Percentiles rank a stretch among this genome's conserved stretches.
phyloP scores from a whole-genome alignment of 345 rosid species.

The Citrus australasica region DNA sequence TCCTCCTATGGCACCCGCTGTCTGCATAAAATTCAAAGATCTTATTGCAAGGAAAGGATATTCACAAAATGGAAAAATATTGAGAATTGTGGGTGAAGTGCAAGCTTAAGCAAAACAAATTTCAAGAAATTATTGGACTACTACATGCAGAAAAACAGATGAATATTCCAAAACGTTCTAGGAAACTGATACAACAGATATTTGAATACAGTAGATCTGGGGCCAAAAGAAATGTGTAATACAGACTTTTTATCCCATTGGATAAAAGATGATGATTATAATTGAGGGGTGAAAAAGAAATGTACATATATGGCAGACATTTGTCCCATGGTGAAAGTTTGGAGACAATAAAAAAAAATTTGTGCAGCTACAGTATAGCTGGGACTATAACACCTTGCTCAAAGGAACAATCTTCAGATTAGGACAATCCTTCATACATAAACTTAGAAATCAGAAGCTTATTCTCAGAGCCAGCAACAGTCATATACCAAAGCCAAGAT shows the following conservation, averaged over 20 bases:
- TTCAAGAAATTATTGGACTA: background rate
- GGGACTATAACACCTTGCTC: background rate
- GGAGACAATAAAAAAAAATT: background rate
- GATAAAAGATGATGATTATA: background rate
- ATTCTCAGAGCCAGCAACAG: background rate
- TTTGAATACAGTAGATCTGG: background rate
- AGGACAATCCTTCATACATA: background rate
- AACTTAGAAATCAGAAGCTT: constrained; percentile 2
- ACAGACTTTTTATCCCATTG: background rate
- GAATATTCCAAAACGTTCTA: background rate
- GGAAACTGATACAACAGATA: constrained; percentile 1
- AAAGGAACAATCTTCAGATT: background rate
- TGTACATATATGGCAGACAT: background rate
- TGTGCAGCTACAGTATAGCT: background rate
- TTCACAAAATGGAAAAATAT: background rate
- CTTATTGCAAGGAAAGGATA: constrained; percentile 12
- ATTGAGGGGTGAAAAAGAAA: background rate
- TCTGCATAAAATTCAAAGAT: constrained; percentile 38
- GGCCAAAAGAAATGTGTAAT: background rate
- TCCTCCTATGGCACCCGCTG: constrained; percentile 96
- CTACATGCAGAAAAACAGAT: background rate
- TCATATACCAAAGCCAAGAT: background rate
- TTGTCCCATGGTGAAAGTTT: background rate
- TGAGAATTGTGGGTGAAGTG: background rate
- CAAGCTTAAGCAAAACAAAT: constrained; percentile 1